These are phyloP conservation scores for Diaporthe caulivora DNA, from an alignment of 2,329 filamentous ascomycete genomes.

Conservation along the genomic window DNA sequence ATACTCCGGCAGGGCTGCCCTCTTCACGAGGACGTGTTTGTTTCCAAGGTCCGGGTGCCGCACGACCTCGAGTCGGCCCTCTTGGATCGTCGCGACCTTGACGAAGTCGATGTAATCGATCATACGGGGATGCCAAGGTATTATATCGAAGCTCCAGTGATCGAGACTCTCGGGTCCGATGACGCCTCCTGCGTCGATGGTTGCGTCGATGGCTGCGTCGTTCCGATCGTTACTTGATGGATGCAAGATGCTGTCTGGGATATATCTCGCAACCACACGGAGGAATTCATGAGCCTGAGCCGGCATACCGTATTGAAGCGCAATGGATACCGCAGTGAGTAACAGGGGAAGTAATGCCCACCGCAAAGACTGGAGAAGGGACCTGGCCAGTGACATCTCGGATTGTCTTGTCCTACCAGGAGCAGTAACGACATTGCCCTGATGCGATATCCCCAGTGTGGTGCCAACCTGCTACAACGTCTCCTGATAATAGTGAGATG, in stretches of 20 bases:
- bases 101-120: slow-evolving; percentile 30
- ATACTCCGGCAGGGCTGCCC: slow-evolving; percentile 3
- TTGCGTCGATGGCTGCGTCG: neutral
- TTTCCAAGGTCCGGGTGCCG: slow-evolving; percentile 32
- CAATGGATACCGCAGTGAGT: neutral
- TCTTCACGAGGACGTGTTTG: slow-evolving; percentile 34
- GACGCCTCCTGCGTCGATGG: no score
- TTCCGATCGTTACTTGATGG: neutral
- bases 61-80: slow-evolving; percentile 37
- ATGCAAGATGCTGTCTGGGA: neutral
- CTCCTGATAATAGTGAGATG: neutral
- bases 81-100: slow-evolving; percentile 31
- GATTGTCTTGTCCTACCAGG: no score
- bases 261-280: no score
- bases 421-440: neutral
- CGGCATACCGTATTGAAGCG: neutral
- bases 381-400: neutral
- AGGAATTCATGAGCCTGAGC: no score
- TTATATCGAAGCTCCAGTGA: neutral
- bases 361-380: neutral
- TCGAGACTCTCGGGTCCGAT: neutral
- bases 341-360: neutral
- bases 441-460: neutral
- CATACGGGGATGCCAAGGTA: slow-evolving; percentile 30
- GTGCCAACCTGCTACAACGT: neutral